Evolutionary conservation across 495 filamentous ascomycete species (phyloP).

Genomic region (Podospora sp.): DNA sequence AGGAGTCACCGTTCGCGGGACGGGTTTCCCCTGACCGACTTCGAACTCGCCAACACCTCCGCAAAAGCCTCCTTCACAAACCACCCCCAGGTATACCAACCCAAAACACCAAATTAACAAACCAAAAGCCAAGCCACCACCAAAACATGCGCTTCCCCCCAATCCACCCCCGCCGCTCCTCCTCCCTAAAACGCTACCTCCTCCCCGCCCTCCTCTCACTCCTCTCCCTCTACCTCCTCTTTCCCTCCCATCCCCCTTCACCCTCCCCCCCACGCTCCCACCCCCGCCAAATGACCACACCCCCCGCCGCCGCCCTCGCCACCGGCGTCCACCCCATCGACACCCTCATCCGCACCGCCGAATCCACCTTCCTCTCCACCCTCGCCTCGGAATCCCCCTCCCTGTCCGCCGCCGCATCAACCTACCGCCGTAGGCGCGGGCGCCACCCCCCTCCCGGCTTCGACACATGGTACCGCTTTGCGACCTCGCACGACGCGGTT

Average conservation of each 20-base stretch:
- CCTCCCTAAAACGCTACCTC: background rate
- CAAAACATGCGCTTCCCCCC: background rate
- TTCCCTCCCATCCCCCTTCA: background rate
- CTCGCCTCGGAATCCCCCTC: constrained; percentile 49
- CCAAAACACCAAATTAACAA: too few relatives aligned
- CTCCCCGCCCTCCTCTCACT: background rate
- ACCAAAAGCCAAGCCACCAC: background rate
- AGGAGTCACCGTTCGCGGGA: background rate
- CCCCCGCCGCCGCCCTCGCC: constrained; percentile 25
- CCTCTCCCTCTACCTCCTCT: background rate
- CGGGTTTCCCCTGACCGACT: background rate
- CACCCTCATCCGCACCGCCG: constrained; percentile 45
- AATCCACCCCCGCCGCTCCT: background rate
- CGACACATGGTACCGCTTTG: constrained; percentile 68
- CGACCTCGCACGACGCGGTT: constrained; percentile 58
- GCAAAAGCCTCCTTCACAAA: too few relatives aligned
- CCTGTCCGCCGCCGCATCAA: constrained; percentile 60
- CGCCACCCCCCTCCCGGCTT: constrained; percentile 76
- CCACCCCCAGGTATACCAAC: too few relatives aligned
- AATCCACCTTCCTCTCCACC: constrained; percentile 43
- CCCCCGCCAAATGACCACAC: background rate
- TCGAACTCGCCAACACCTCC: too few relatives aligned
- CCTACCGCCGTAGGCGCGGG: constrained; percentile 64
- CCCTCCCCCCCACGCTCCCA: too few relatives aligned
- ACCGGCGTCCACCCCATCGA: constrained; percentile 50